Evolutionary conservation across 306 rosid genomes (phyloP), one percentile per base, ranked within the genome.

Genomic region (Leucaena leucocephala): DNA sequence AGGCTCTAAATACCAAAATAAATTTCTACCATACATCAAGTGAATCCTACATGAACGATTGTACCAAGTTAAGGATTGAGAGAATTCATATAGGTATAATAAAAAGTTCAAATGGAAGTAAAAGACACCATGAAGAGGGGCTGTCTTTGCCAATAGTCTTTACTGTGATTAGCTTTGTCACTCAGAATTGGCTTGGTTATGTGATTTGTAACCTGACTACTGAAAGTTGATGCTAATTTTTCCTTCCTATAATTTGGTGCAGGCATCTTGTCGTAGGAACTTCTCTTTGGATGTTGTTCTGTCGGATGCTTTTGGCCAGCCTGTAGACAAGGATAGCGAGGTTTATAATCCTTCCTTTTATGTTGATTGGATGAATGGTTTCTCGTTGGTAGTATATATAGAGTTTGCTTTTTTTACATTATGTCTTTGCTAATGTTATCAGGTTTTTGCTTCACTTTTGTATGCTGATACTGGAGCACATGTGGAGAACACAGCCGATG

Each of bases 211-310:
- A 42, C 44, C 4, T 68, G 36, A 42, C 42, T 55, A 27, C 35
- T 17, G 22, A 67, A 40, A 68, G 14, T 80, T 80, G 69, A 77
- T 64, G 67, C 62, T 57, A 72, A 55, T 74, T 82, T 57, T 78
- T 19, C 82, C 78, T 87, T 65, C 71, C 57, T 65, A 79, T 82
- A 78, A 68, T 82, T 46, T 85, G 84, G 78, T 76, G 5, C 92
- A 94, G 97, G 97, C 97, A 86, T 92, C 97, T 57, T 92, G 97
- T 83, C 95, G 98, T 63, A 89, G 97, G 89, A 92, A 86, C 76
- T 91, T 94, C 84, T 87, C 98, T 44, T 82, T 94, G 88, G 98
- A 92, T 2, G 92, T 94, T 82, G 87, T 88, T 71, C 77, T 91
- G 73, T 79, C 79, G 40, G 82, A 94, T 85, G 82, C 89, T 86